Evolutionary conservation across 768 basidiomycete species (phyloP), one percentile per base, ranked within the genome.

Genomic region (Lepiota brunneoincarnata): DNA sequence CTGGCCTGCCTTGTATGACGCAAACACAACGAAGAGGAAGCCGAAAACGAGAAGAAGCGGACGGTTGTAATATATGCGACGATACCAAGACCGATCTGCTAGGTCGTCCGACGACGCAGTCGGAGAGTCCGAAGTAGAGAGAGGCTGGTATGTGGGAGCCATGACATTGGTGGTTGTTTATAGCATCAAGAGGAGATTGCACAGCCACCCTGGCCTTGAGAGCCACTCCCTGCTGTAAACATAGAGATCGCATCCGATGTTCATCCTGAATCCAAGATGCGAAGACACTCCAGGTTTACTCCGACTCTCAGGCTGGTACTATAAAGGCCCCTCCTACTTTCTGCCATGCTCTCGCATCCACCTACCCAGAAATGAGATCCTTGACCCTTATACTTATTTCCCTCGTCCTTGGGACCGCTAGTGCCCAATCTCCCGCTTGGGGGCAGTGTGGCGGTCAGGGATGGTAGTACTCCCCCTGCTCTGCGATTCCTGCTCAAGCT

Each of bases 1-100:
- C 67, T 75, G 77, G 49, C 73, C 74, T 15, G 69, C 67, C 64
- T 72, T 75, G 61, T 73, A 84, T 48, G 70, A 70, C 23, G 64
- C 59, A 51, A 81, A 65, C 15, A 67, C 69, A 59, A 75, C 60
- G 52, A 76, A 34, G 49, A 65, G 61, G 55, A 81, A 59, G 20
- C 67, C 65, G 46, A 67, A 21, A 17, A 66, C 65, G 51, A 81
- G 17, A 52, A 79, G 55, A 36, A 75, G 34, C 23, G 12, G 17
- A 9, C 38, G 45, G 14, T 11, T 31, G 31, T 10, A 42, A 17
- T 11, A 7, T 17, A 20, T 24, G 26, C 70, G 58, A 28, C 63
- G 64, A 39, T 66, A 42, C 20, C 61, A 53, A 20, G 56, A 60
- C 26, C 42, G 37, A 15, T 31, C 31, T 26, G 34, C 35, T 38